phyloP scores from a whole-genome alignment of 345 rosid species.

The Ceriops tagal region DNA sequence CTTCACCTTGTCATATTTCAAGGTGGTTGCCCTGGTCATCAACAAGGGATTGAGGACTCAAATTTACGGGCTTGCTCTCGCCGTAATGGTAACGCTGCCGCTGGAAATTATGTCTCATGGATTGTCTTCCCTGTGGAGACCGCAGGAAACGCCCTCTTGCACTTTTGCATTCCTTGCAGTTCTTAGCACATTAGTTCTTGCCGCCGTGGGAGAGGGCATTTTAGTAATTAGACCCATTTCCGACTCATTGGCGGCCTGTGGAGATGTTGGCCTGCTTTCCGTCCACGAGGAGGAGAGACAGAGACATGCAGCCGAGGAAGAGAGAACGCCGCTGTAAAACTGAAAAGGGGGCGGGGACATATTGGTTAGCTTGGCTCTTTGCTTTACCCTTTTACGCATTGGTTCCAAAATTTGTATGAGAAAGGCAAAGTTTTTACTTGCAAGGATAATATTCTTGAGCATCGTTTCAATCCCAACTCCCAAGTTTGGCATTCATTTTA shows the following conservation, averaged over 20 bases:
- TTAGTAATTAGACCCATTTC: conserved; percentile 55
- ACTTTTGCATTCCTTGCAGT: conserved; percentile 27
- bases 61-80: conserved; percentile 33
- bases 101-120: conserved; percentile 36
- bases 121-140: conserved; percentile 36
- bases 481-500: no score
- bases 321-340: not conserved
- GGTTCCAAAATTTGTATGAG: no score
- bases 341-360: not conserved
- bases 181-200: conserved; percentile 29
- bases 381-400: no score
- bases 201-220: conserved; percentile 50
- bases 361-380: no score
- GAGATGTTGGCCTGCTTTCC: conserved; percentile 15
- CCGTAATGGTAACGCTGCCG: conserved; percentile 32
- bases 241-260: conserved; percentile 53
- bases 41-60: conserved; percentile 49
- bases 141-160: conserved; percentile 15
- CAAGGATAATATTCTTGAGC: no score
- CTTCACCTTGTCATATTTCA: conserved; percentile 47
- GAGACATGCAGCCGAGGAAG: not conserved
- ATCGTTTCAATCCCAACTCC: no score
- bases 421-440: no score
- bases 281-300: not conserved
- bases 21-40: conserved; percentile 47